Percentiles rank a stretch among this genome's conserved stretches.
Evolutionary conservation across 352 stramenopile genomes (phyloP).

Genomic region (Phytophthora macrochlamydospora): DNA sequence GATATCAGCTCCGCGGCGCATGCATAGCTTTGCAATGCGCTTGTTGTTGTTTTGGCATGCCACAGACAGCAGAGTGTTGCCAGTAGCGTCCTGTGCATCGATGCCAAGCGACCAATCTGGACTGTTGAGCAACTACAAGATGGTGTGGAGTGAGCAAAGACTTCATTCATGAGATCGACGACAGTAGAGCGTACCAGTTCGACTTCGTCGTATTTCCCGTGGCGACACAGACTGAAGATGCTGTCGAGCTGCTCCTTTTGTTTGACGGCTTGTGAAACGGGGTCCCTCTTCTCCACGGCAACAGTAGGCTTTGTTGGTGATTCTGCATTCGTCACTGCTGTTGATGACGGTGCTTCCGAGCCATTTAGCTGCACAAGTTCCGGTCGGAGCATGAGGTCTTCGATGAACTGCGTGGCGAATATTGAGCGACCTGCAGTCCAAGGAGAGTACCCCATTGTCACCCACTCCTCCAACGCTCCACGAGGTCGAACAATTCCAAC

Average conservation of each 20-base stretch:
- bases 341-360: neutral
- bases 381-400: slow-evolving; percentile 59
- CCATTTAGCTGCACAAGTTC: slow-evolving; percentile 46
- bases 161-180: too few species aligned
- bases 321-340: neutral
- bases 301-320: slow-evolving; percentile 8
- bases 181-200: slow-evolving; percentile 52
- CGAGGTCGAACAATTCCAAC: slow-evolving; percentile 90
- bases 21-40: slow-evolving; percentile 93
- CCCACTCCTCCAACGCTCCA: slow-evolving; percentile 88
- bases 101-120: slow-evolving; percentile 92
- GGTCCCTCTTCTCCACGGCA: slow-evolving; percentile 62
- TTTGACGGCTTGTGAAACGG: slow-evolving; percentile 83
- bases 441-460: slow-evolving; percentile 90
- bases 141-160: neutral
- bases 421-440: slow-evolving; percentile 84
- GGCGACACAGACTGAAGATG: slow-evolving; percentile 89
- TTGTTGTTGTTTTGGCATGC: slow-evolving; percentile 97
- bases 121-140: slow-evolving; percentile 79
- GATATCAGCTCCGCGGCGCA: slow-evolving; percentile 92
- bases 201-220: slow-evolving; percentile 91
- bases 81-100: slow-evolving; percentile 91
- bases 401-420: slow-evolving; percentile 71
- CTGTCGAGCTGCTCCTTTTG: slow-evolving; percentile 89
- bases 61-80: slow-evolving; percentile 94